Evolutionary conservation across 139 green algal species (phyloP), one percentile per base, ranked within the genome.

Genomic region (Picochlorum costavermella): DNA sequence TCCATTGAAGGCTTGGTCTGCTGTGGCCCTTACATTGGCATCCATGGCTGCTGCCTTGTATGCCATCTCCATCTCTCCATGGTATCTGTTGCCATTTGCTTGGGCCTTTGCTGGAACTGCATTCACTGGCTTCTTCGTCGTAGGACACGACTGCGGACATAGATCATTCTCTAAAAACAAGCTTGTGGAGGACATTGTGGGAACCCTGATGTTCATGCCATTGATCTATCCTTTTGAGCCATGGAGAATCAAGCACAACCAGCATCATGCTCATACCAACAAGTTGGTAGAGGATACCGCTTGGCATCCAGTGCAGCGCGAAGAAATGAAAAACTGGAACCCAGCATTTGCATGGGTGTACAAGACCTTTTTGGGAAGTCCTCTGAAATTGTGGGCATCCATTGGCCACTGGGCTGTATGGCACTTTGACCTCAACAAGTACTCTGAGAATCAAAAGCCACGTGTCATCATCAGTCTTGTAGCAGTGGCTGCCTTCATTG

Each of bases 171-270:
- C 81, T 75, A 87, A 88, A 50, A 96, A 96, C 86, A 95, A 96
- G 75, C 70, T 96, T 25, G 65, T 96, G 55, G 90, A 98, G 76
- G 92, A 98, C 79, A 94, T 98, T 50, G 91, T 98, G 45, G 92
- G 92, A 62, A 96, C 86, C 12, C 14, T 96, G 17, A 83, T 91
- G 66, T 95, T 97, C 59, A 74, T 75, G 69, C 92, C 92, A 3
- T 88, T 98, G 58, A 88, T 96, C 72, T 98, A 92, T 81, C 92
- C 92, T 63, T 98, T 95, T 61, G 92, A 98, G 86, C 90, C 92
- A 45, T 98, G 92, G 92, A 77, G 92, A 53, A 94, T 98, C 80
- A 98, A 98, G 90, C 92, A 98, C 90, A 95, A 97, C 86, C 76
- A 88, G 63, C 92, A 98, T 85, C 92, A 98, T 74, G 90, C 92